Base-by-base conservation (phyloP, 495 filamentous ascomycete species). In the Neurospora cerealis region DNA sequence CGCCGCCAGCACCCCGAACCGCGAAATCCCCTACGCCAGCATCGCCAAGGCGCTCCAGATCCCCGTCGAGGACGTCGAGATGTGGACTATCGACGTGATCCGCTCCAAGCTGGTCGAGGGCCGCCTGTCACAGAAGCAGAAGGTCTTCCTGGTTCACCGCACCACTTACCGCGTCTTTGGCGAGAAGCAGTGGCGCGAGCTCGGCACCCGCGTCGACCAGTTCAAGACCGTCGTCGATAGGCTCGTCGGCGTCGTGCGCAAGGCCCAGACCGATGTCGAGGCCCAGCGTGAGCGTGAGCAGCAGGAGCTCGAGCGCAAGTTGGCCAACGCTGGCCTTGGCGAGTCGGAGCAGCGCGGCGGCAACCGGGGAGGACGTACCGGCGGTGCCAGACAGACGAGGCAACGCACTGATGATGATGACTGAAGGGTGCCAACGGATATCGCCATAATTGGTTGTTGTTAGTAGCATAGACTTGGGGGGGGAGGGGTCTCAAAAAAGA, bases 71-170 rank as follows among this genome's bases (percentile, higher is more conserved):
- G 93, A 98, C 66, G 93, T 97, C 11, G 96, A 99, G 87, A 91
- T 94, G 87, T 99, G 96, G 96, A 92, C 97, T 70, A 99, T 99
- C 76, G 96, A 99, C 82, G 93, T 95, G 70, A 97, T 99, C 83
- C 92, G 96, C 48, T 93, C 94, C 48, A 93, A 93, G 41, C 90
- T 99, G 24, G 92, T 98, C 70, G 96, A 99, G 85, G 96, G 96
- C 75, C 95, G 96, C 82, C 87, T 99, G 70, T 93, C 90, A 32
- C 96, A 99, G 85, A 88, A 93, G 78, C 93, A 93, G 75, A 89
- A 93, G 79, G 91, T 93, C 37, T 98, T 99, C 87, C 86, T 97
- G 17, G 93, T 99, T 60, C 96, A 99, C 85, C 88, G 94, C 74
- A 93, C 92, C 75, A 96, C 93, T 72, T 97, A 98, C 87, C 89